Percentiles rank a stretch among this genome's conserved stretches.
phyloP scores from a whole-genome alignment of 2,329 filamentous ascomycete species.

The Chaetomiaceae sp. region DNA sequence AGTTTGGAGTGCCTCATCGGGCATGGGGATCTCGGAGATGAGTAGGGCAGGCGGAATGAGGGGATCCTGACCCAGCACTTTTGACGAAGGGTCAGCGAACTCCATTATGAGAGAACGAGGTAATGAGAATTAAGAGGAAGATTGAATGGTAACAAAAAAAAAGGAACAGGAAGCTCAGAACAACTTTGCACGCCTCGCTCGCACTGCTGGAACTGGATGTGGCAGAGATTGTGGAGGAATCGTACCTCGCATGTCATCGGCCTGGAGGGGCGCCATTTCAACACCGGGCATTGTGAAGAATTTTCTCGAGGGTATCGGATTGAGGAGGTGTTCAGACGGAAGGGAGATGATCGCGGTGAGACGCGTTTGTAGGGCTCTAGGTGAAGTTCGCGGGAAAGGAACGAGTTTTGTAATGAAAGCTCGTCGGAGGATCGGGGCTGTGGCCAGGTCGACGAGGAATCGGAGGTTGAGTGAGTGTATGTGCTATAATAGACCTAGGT shows the following conservation, averaged over 20 bases:
- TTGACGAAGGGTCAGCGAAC: slow-evolving; percentile 20
- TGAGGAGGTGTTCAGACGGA: background rate
- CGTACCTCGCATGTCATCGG: slow-evolving; percentile 42
- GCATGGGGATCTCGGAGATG: slow-evolving; percentile 76
- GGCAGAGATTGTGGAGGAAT: background rate
- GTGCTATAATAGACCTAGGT: too few species aligned
- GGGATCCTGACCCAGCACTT: slow-evolving; percentile 91
- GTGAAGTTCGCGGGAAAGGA: background rate
- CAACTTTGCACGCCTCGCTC: background rate
- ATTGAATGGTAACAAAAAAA: too few species aligned
- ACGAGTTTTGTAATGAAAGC: background rate
- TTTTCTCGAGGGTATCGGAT: background rate
- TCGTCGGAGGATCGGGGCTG: background rate
- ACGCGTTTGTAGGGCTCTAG: background rate
- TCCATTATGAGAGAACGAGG: background rate
- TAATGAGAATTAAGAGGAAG: background rate
- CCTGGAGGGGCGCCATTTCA: slow-evolving; percentile 38
- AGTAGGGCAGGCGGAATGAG: slow-evolving; percentile 86
- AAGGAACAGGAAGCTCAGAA: background rate
- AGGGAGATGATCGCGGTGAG: background rate
- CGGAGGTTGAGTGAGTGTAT: background rate
- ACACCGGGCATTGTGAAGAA: slow-evolving; percentile 37
- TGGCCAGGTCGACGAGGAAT: background rate
- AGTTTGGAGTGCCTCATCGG: slow-evolving; percentile 57
- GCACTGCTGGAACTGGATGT: background rate